Conservation (phyloP, 495 filamentous ascomycete genomes). For the Podospora pseudopauciseta region DNA sequence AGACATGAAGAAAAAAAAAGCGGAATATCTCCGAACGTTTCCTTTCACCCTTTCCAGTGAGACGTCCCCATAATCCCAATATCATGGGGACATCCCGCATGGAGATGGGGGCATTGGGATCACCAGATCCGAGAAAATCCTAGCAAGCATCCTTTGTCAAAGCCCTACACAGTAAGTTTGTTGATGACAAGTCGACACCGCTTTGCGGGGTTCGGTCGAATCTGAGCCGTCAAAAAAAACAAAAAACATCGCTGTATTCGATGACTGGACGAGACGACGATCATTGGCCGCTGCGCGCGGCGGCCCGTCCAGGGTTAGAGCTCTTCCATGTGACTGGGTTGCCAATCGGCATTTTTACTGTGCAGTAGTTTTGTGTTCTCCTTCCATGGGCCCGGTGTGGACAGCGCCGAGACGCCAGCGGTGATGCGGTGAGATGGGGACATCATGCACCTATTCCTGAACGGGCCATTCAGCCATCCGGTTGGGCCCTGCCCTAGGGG, state of each 20-base stretch:
- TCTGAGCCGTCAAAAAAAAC: not conserved
- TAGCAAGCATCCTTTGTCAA: not conserved
- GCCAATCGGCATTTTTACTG: constrained; percentile 10
- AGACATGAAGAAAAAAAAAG: not conserved
- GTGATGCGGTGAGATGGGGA: not conserved
- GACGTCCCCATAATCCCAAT: not conserved
- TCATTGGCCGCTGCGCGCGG: not conserved
- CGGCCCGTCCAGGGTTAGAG: not conserved
- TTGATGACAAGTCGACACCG: constrained; percentile 1
- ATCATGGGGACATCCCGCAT: not conserved
- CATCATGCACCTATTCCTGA: not conserved
- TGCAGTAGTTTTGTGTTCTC: not conserved
- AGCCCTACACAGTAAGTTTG: not conserved
- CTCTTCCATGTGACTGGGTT: constrained; percentile 8
- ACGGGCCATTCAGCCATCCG: not conserved
- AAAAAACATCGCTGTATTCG: not conserved
- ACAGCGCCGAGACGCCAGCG: not conserved
- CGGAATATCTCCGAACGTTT: not conserved
- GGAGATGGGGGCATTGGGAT: not conserved
- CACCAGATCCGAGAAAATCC: not conserved
- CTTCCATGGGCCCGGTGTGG: constrained; percentile 7
- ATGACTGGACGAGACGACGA: not conserved
- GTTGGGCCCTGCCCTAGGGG: not conserved
- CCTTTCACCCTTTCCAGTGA: not conserved
- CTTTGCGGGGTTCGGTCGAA: constrained; percentile 3